Evolutionary conservation across 768 basidiomycete species (phyloP), one percentile per base, ranked within the genome.

Genomic region (Trametes cubensis): DNA sequence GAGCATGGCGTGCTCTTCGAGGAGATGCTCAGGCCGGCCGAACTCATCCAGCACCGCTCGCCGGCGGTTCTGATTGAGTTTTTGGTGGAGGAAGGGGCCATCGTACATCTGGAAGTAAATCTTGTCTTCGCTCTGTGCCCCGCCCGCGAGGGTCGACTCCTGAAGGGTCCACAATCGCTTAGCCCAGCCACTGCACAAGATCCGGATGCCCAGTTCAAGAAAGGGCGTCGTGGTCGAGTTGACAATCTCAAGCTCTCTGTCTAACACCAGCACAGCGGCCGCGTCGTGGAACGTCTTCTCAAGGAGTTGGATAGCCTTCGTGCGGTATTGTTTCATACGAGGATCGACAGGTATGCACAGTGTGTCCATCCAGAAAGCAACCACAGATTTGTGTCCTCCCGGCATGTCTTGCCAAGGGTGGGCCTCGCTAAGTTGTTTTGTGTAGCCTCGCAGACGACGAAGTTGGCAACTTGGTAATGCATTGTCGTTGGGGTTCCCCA

Each of bases 111-210:
- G 59, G n/a, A 60, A 50, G 38, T 52, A 60, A 15, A 60, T 26
- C 28, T 44, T 60, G 13, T 50, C 51, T 21, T 40, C 47, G 14
- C 40, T 39, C 8, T 50, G 39, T 26, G 41, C 59, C n/a, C 18
- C 49, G 48, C 40, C 42, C 21, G 59, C 50, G 21, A 60, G 47
- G 20, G 48, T 34, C 0, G 59, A 51, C 41, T 60, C 59, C 26
- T 60, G 59, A 1, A 60, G 50, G 3, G 59, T 60, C 59, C 59
- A 60, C 14, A 60, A 44, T 2, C 59, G 59, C 41, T 60, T 60
- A 21, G 54, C 45, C 59, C 59, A 60, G 7, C 59, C 59, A 34
- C 59, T 53, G 30, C 59, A 53, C 26, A 60, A 23, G 23, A 60
- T 34, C 23, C 59, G 49, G 1, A 60, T 21, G 3, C 51, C 59